Base-by-base conservation (phyloP, 1,284 basidiomycete genomes). In the Cronartium quercuum region DNA sequence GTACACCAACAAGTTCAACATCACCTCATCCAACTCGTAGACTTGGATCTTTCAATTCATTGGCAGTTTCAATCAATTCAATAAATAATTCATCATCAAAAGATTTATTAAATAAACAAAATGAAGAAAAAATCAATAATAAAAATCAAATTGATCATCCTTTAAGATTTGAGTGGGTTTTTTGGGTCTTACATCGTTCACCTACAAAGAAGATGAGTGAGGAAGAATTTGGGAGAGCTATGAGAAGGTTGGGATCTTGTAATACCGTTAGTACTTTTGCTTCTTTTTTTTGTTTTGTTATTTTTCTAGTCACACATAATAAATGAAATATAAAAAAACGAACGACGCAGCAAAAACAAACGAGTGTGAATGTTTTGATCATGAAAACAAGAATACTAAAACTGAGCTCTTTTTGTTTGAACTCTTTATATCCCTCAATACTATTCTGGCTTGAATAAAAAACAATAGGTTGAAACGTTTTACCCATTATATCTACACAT, bases 401-500 rank as follows among this genome's bases (percentile, higher is more conserved):
- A 29, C 29, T 29, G 29, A 29, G 1, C 2, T 29, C 29, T 29
- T 29, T 29, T 29, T 29, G 29, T 29, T 29, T 29, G 29, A 29
- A 29, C 29, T 29, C 29, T 29, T 29, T 1, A 2, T 29, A 29
- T 29, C 29, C 42, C 42, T 44, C n/a, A n/a, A n/a, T 0, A 9
- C 34, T 38, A 6, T 24, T 34, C 41, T 42, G 35, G 24, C 24
- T 65, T 12, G 10, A 21, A 29, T 1, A 12, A 63, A 62, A 62
- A 37, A 29, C 2, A 12, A 66, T 78, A 90, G 87, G 87, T 90
- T 58, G 90, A 91, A 82, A 90, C 89, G 42, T 92, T 90, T 82
- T 92, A 90, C 90, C 88, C 89, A 24, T 83, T 92, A 66, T 89
- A 89, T 85, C 90, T 90, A 7, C 91, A 91, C 80, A 85, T 92